Evolutionary conservation across 306 rosid genomes (phyloP), one percentile per base, ranked within the genome.

Genomic region (Vigna radiata): DNA sequence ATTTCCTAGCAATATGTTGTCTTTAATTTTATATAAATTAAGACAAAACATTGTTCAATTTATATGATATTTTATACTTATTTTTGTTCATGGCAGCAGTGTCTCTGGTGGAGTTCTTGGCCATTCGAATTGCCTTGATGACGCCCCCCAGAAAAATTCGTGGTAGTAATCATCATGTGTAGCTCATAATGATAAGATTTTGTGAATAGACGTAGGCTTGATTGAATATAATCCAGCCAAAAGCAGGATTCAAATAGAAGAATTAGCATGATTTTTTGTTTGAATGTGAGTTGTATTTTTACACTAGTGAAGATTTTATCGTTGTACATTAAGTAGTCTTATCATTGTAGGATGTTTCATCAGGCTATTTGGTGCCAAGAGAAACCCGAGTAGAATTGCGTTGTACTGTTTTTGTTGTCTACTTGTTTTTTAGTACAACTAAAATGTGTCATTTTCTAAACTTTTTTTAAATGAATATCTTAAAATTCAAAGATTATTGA

Each of bases 101-200:
- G 68, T 41, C 73, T 67, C 44, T 43, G 83, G 47, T 58, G 87
- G 85, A 80, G 87, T 59, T 59, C 77, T 52, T 84, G 73, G 31
- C 87, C 82, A 80, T 77, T 62, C 87, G 67, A 80, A 80, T 43
- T 65, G 80, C 80, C 82, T 72, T 80, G 77, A 68, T 69, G 81
- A 70, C 76, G 68, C 54, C 77, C 77, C 71, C 70, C 33, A 84
- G 80, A 72, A 84, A 80, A 77, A 46, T 65, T 55, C 9, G 61
- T 67, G 58, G 75, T 62, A 83, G 84, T 70, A 63, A 63, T 48
- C 67, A 53, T 50, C 48, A 21, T 68, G 27, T 64, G 72, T 83
- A 55, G 79, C 61, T 55, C 77, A 23, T 21, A 21, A 64, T 52
- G 43, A 48, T 27, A 46, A 79, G 59, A 18, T 68, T 75, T 74